Evolutionary conservation across 352 stramenopile species (phyloP).

Genomic region (Phytophthora citrophthora): DNA sequence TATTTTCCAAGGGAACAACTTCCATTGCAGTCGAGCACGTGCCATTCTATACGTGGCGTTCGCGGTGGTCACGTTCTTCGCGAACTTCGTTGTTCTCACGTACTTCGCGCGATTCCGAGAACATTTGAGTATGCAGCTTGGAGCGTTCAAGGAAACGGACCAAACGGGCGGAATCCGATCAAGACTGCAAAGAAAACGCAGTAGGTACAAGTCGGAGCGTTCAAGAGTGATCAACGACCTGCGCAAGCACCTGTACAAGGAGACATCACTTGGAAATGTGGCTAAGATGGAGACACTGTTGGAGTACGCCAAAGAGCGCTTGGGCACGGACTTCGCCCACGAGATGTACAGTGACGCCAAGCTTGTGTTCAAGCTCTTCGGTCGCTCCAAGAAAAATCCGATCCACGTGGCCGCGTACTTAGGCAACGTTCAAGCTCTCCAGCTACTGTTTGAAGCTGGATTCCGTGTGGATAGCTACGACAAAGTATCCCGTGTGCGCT

Average conservation of each 20-base stretch:
- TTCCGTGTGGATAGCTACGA: slow-evolving; percentile 74
- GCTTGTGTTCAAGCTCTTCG: slow-evolving; percentile 63
- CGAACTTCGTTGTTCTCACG: slow-evolving; percentile 70
- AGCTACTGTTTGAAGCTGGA: slow-evolving; percentile 54
- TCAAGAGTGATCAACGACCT: slow-evolving; percentile 56
- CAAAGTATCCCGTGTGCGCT: slow-evolving; percentile 76
- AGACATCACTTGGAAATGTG: slow-evolving; percentile 69
- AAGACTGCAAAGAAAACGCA: slow-evolving; percentile 39
- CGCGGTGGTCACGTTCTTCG: slow-evolving; percentile 57
- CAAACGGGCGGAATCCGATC: slow-evolving; percentile 82
- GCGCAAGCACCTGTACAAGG: slow-evolving; percentile 78
- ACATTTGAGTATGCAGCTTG: slow-evolving; percentile 87
- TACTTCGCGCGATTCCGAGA: slow-evolving; percentile 88
- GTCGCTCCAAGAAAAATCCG: slow-evolving; percentile 81
- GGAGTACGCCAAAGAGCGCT: slow-evolving; percentile 45
- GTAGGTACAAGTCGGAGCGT: slow-evolving; percentile 53
- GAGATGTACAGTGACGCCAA: slow-evolving; percentile 66
- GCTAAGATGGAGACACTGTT: slow-evolving; percentile 62
- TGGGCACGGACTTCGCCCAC: slow-evolving; percentile 66
- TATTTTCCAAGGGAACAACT: slow-evolving; percentile 69
- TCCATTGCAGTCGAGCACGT: slow-evolving; percentile 55
- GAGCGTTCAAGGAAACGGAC: slow-evolving; percentile 82
- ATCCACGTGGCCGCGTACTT: slow-evolving; percentile 75
- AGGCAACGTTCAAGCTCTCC: slow-evolving; percentile 69
- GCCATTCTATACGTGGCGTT: slow-evolving; percentile 53